phyloP scores from a whole-genome alignment of 176 grass and related monocot genomes.

The Juncus effusus region DNA sequence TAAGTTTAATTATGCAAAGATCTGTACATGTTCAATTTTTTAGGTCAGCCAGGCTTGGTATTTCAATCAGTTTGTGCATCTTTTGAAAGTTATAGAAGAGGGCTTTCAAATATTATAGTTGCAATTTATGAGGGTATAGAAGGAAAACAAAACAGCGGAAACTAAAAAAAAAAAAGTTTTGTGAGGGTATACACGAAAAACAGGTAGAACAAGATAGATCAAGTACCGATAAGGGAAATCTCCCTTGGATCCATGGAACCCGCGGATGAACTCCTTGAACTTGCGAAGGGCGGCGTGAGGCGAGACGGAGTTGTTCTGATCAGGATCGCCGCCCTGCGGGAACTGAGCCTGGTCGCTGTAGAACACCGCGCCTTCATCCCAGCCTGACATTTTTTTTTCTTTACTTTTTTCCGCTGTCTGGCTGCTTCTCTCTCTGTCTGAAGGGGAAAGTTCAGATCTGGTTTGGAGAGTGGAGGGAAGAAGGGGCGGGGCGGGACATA shows the following conservation, averaged over 20 bases:
- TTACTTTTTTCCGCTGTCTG: neutral
- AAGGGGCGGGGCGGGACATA: constrained; percentile 34
- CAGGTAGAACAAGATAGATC: neutral
- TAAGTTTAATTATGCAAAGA: neutral
- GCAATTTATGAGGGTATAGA: neutral
- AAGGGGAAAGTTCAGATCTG: constrained; percentile 12
- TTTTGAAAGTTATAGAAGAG: neutral
- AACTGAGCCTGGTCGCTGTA: constrained; percentile 99
- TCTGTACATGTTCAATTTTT: neutral
- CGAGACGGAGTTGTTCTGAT: constrained; percentile 53
- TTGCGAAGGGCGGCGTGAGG: constrained; percentile 89
- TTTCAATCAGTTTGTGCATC: neutral
- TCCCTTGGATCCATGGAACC: constrained; percentile 65
- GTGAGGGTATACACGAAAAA: no score
- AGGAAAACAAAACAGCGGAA: neutral
- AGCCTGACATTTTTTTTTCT: constrained; percentile 60
- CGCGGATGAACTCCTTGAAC: constrained; percentile 97
- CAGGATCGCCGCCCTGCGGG: constrained; percentile 63
- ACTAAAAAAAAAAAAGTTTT: neutral
- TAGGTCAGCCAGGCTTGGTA: neutral
- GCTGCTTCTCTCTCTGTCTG: neutral
- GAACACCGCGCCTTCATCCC: constrained; percentile 98
- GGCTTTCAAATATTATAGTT: neutral
- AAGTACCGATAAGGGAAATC: constrained; percentile 89
- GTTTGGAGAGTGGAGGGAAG: neutral